phyloP scores from a whole-genome alignment of 73 alveolate species.

The Paramecium octaurelia region DNA sequence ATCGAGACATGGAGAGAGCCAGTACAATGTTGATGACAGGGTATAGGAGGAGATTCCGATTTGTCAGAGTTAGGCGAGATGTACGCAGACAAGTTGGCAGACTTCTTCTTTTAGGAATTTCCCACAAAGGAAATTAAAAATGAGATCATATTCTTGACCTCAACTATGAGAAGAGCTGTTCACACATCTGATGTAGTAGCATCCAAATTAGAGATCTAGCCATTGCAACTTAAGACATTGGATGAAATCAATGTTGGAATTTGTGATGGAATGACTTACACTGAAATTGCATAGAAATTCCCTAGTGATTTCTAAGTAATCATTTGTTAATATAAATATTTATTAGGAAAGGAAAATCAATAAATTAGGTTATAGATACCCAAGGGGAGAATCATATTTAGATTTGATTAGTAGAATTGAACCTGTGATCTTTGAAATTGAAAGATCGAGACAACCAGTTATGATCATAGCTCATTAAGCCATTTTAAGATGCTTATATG shows the following conservation, averaged over 20 bases:
- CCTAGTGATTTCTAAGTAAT: background rate
- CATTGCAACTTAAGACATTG: slow-evolving; percentile 7
- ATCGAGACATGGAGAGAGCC: slow-evolving; percentile 61
- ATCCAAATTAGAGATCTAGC: background rate
- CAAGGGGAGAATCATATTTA: slow-evolving; percentile 64
- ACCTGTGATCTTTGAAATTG: slow-evolving; percentile 62
- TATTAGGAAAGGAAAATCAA: slow-evolving; percentile 35
- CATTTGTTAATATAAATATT: background rate
- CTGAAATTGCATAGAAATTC: slow-evolving; percentile 51
- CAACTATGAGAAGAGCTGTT: slow-evolving; percentile 58
- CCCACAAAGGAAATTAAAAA: background rate
- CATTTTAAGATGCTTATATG: slow-evolving; percentile 60
- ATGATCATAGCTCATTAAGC: slow-evolving; percentile 60
- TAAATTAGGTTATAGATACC: slow-evolving; percentile 59
- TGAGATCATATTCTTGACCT: slow-evolving; percentile 36
- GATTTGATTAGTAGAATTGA: slow-evolving; percentile 64
- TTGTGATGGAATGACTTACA: slow-evolving; percentile 60
- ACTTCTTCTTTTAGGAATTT: slow-evolving; percentile 26
- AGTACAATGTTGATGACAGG: slow-evolving; percentile 50
- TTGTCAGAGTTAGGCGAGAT: slow-evolving; percentile 55
- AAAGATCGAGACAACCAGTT: slow-evolving; percentile 51
- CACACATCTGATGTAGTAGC: slow-evolving; percentile 56
- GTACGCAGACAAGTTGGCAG: slow-evolving; percentile 32
- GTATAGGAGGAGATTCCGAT: slow-evolving; percentile 69
- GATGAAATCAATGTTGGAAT: slow-evolving; percentile 68